Base-by-base conservation (phyloP, 1,284 basidiomycete genomes). In the Ceratobasidium sp. region DNA sequence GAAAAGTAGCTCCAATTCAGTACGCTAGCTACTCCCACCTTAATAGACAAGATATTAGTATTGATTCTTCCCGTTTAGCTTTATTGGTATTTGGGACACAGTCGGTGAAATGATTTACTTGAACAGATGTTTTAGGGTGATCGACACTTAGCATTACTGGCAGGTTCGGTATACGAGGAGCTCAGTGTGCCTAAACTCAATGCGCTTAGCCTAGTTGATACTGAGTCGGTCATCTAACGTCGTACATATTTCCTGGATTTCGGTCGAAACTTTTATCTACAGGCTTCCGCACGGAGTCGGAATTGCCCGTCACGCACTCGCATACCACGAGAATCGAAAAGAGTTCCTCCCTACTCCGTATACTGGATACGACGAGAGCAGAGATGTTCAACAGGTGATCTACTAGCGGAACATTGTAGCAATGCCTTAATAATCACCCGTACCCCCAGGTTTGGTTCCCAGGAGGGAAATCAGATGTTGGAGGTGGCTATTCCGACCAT, bases 381-480 rank as follows among this genome's bases (percentile, higher is more conserved):
- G 70, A 52, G 70, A 74, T 44, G 59, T 74, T 15, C 40, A 74
- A 33, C 70, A 74, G 59, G 70, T 59, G 20, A 40, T 42, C 33
- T 20, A 7, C 44, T 4, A 12, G 10, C 44, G 33, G 33, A 33
- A 33, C 33, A 33, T 33, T 33, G 33, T 33, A 33, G 33, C 33
- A 33, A 33, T 33, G 33, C 33, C 12, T n/a, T 38, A 33, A n/a
- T 10, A 38, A 52, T 17, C 20, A 17, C 28, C 48, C 26, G 20
- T 57, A 40, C 23, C 48, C 9, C 38, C 68, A 78, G 77, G 46
- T 71, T 23, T 76, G 68, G 75, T 77, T 79, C 50, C 50, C 77
- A 40, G 78, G 78, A 13, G 61, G 50, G n/a, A 77, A 79, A 48
- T 70, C 66, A 33, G 78, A 79, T 38, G 78, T 79, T 48, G 78